phyloP scores from a whole-genome alignment of 192 early-diverging fungal genomes.

The Jimgerdemannia lactiflua region DNA sequence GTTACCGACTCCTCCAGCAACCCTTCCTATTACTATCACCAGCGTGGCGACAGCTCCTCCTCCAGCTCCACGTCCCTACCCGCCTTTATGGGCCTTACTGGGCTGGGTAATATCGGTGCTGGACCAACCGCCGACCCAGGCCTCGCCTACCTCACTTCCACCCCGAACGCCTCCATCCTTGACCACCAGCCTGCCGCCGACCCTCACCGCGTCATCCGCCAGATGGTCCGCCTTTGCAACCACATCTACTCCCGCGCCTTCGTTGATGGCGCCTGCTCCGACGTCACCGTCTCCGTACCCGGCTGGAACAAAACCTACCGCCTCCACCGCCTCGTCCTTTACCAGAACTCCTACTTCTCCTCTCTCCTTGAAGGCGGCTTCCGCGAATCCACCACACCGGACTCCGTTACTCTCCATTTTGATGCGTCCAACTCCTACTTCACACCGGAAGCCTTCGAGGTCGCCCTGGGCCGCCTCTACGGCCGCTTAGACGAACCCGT shows the following conservation, averaged over 20 bases:
- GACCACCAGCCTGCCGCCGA: background rate
- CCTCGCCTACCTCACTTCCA: background rate
- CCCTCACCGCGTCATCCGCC: background rate
- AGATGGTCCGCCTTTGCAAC: background rate
- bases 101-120: background rate
- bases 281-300: constrained; percentile 35
- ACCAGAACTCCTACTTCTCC: constrained; percentile 50
- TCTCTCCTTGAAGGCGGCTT: constrained; percentile 44
- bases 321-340: constrained; percentile 51
- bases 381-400: constrained; percentile 24
- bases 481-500: constrained; percentile 38
- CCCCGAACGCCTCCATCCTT: background rate
- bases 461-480: constrained; percentile 47
- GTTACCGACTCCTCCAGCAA: background rate
- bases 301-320: constrained; percentile 45
- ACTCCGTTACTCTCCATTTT: constrained; percentile 38
- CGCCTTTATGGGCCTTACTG: background rate
- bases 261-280: constrained; percentile 7
- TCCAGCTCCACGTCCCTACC: background rate
- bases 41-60: background rate
- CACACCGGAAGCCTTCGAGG: constrained; percentile 48
- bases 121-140: background rate
- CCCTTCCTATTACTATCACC: background rate
- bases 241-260: background rate
- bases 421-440: constrained; percentile 43